Base-by-base conservation (phyloP, 2,329 filamentous ascomycete genomes). In the Scytalidium sp. region DNA sequence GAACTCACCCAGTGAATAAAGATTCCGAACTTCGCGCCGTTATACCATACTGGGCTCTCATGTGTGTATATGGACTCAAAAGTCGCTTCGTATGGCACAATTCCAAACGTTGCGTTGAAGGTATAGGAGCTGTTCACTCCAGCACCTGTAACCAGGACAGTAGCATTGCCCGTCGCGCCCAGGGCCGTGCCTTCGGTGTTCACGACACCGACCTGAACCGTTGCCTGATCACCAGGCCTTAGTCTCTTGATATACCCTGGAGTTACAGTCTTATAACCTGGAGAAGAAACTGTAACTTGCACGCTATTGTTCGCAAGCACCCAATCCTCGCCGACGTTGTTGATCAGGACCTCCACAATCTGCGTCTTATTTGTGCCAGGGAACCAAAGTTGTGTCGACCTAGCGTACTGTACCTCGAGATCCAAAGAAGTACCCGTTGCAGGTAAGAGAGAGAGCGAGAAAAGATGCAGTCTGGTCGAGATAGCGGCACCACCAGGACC, bases 11-110 rank as follows among this genome's bases (percentile, higher is more conserved):
- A 83, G 51, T 83, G 79, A 29, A 83, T 77, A 57, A 83, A 82
- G 39, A 83, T 82, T 1, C 80, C 79, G 51, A 69, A 83, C 50
- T 83, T 83, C 27, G 67, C 74, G 27, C 73, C 68, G 46, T 76
- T 70, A 54, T 73, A 83, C 79, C 79, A 82, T 13, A 70, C 64
- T 0, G 78, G 77, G 11, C 70, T 70, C 57, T 72, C 69, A 45
- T 73, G 71, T 19, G 59, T 59, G 2, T 63, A 60, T 3, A 74
- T 59, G 42, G 63, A 70, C 10, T 64, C 58, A 2, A 63, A 36
- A 10, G 68, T 65, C 7, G 63, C 48, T 1, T 62, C 66, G 59
- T 64, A 72, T 10, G 65, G 60, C 0, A 52, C 58, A 29, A 71
- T 53, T 1, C 69, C 69, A 21, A 65, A 56, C 9, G 43, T 51